Evolutionary conservation across 768 basidiomycete genomes (phyloP), one percentile per base, ranked within the genome.

Genomic region (Tulasnella sp.): DNA sequence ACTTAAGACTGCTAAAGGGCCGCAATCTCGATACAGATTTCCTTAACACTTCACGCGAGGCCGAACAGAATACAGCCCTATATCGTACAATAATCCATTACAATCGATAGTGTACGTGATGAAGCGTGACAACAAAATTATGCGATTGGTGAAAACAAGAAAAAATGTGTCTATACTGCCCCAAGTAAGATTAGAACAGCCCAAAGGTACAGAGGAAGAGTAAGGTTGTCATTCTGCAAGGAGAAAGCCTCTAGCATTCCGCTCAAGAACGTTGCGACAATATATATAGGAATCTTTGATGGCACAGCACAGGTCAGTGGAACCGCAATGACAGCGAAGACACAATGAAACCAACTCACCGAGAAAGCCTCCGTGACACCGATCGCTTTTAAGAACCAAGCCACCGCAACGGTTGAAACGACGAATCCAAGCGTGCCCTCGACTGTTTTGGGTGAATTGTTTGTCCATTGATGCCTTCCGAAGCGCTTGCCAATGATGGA

Each of bases 141-240:
- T 53, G 51, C 29, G 12, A n/a, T 15, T 53, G 25, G 24, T n/a
- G n/a, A n/a, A n/a, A n/a, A n/a, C n/a, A n/a, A n/a, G n/a, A n/a
- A n/a, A n/a, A n/a, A n/a, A n/a, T n/a, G n/a, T n/a, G n/a, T 24
- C 1, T 56, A 38, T 11, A 60, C 41, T 17, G 77, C 73, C 54
- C 73, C 75, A 5, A 77, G 74, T 51, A 92, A 71, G 30, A 84
- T 83, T 31, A 92, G 74, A 73, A 91, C 75, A 68, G 87, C 86
- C 92, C 92, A 99, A 75, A 93, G 83, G 70, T 86, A 98, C 71
- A 98, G 73, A n/a, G 96, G 94, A 62, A 99, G 75, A 43, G 89
- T 91, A 64, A 99, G 76, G 72, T 99, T 99, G 72, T 99, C 96
- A 71, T 98, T 98, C 73, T 99, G 96, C 68, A 85, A 85, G 19